Evolutionary conservation across 176 grass and related monocot species (phyloP), one percentile per base, ranked within the genome.

Genomic region (Carex kokanica): DNA sequence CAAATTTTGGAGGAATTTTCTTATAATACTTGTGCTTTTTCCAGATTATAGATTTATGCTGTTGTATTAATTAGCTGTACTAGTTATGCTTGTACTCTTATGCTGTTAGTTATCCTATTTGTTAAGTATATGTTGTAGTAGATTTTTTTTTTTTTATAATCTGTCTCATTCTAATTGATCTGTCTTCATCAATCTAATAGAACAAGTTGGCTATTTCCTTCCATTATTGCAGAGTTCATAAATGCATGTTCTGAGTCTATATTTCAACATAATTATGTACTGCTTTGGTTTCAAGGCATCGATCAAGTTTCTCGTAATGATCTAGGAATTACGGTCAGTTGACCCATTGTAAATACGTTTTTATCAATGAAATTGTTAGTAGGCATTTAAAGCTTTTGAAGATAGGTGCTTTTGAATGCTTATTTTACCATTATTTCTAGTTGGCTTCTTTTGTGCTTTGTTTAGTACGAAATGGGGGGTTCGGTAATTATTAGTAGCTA

Each of bases 211-310:
- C 45, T 61, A 82, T 64, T 79, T 91, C 47, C 89, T 93, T 20
- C 83, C 68, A 43, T 85, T 24, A 67, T 91, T 15, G 91, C 83
- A 43, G 68, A 87, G 27, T 94, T 98, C 80, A 84, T 98, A 34
- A 83, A 83, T 55, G 72, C 86, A 12, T 98, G 92, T 55, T 21
- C 53, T 6, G 6, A 54, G 20, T 53, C 23, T n/a, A n/a, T 32
- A 36, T 78, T 58, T 3, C 40, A 81, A 31, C 78, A 38, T 34
- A 23, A 13, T 38, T 40, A 13, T 54, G 23, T 60, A 78, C 6
- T 10, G 13, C 65, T 53, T 43, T 47, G 45, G 5, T 8, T 17
- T 64, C 21, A 43, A 13, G 2, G 18, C 40, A 21, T 12, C 9
- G 47, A 45, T 47, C 18, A 57, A 16, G 11, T 25, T 63, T 9